phyloP scores from a whole-genome alignment of 108 stramenopile genomes.

The Licmophora abbreviata region DNA sequence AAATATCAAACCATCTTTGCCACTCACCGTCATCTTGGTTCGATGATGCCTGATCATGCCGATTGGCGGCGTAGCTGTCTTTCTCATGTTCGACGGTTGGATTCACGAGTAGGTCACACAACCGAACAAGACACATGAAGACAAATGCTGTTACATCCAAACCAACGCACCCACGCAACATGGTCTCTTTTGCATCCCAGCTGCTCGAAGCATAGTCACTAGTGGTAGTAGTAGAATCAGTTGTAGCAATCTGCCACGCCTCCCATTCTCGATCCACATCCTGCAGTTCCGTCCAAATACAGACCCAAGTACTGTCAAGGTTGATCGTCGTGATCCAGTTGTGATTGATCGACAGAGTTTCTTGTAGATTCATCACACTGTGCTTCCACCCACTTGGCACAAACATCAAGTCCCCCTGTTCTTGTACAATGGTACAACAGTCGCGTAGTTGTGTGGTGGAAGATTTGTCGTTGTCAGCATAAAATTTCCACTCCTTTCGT shows the following conservation, averaged over 20 bases:
- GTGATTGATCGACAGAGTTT: slow-evolving; percentile 82
- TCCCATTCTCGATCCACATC: slow-evolving; percentile 49
- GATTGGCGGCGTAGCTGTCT: too few species aligned
- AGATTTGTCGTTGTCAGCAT: slow-evolving; percentile 6
- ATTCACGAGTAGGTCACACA: too few species aligned
- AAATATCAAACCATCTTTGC: too few species aligned
- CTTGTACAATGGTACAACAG: slow-evolving; percentile 31
- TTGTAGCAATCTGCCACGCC: slow-evolving; percentile 27
- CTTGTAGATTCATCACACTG: slow-evolving; percentile 64
- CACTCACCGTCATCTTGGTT: too few species aligned
- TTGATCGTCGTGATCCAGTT: slow-evolving; percentile 75
- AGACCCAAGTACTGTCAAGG: slow-evolving; percentile 42
- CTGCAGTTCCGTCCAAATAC: slow-evolving; percentile 39
- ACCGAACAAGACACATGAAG: too few species aligned
- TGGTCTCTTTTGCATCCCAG: slow-evolving; percentile 51
- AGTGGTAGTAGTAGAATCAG: neutral
- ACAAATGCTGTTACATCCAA: slow-evolving; percentile 54
- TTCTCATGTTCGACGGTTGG: too few species aligned
- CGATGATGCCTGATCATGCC: too few species aligned
- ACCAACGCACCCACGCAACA: slow-evolving; percentile 75
- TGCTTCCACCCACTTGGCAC: slow-evolving; percentile 81
- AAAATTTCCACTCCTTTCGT: slow-evolving; percentile 76
- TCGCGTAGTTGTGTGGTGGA: neutral
- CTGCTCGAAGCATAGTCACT: slow-evolving; percentile 15
- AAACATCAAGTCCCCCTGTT: slow-evolving; percentile 67